Conservation (phyloP, 768 basidiomycete genomes). For the Flagelloscypha sp. region DNA sequence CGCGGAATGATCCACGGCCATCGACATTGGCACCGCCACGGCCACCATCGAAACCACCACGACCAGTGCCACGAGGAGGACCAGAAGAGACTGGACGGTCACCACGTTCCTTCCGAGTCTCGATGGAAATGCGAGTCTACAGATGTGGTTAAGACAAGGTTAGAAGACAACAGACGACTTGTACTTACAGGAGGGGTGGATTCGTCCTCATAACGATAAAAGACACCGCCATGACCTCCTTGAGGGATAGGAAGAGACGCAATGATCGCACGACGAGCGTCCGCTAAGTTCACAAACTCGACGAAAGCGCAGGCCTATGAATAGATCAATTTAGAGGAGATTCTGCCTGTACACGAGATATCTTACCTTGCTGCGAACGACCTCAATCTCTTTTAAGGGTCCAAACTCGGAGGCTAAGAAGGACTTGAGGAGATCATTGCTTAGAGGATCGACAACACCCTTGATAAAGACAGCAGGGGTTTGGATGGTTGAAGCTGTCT, state of each 20-base stretch:
- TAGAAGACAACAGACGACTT: not conserved
- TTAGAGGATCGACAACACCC: conserved; percentile 67
- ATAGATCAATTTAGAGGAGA: no score
- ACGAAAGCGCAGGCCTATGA: conserved; percentile 96
- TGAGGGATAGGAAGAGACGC: conserved; percentile 54
- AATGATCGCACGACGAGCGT: conserved; percentile 80
- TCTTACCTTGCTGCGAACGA: conserved; percentile 76
- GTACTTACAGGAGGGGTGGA: no score
- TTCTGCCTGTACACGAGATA: no score
- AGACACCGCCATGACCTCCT: conserved; percentile 88
- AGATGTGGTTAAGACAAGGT: conserved; percentile 2
- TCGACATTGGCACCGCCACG: conserved; percentile 31
- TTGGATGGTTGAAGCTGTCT: conserved; percentile 54
- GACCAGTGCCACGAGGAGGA: conserved; percentile 45
- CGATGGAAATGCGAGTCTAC: conserved; percentile 59
- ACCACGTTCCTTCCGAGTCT: conserved; percentile 86
- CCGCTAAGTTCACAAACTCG: conserved; percentile 72
- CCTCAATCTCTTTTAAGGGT: conserved; percentile 78
- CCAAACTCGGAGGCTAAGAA: conserved; percentile 62
- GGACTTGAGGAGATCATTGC: conserved; percentile 39
- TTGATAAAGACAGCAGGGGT: conserved; percentile 90
- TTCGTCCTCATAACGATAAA: conserved; percentile 56
- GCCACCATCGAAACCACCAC: conserved; percentile 40
- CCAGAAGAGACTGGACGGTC: conserved; percentile 68
- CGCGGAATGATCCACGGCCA: conserved; percentile 19